Percentiles rank a stretch among this genome's conserved stretches.
phyloP scores from a whole-genome alignment of 345 rosid species.

The Dipteronia sinensis region DNA sequence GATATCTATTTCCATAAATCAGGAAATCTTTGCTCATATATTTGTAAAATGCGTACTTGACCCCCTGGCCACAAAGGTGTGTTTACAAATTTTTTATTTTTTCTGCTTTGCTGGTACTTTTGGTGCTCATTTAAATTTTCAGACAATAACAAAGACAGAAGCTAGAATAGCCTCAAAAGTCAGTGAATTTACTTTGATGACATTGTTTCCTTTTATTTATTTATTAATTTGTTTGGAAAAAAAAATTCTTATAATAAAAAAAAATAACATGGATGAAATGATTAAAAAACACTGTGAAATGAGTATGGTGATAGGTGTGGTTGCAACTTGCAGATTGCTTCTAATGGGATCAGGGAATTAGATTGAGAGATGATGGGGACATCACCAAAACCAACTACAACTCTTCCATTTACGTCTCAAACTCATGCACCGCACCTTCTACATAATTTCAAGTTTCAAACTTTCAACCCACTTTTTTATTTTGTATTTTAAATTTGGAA shows the following conservation, averaged over 20 bases:
- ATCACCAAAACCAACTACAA: slow-evolving; percentile 1
- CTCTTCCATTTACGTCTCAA: background rate
- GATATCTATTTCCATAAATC: too few species aligned
- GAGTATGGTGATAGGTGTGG: background rate
- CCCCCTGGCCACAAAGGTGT: too few species aligned
- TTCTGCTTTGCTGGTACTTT: slow-evolving; percentile 16
- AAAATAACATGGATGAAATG: slow-evolving; percentile 20
- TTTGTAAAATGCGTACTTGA: too few species aligned
- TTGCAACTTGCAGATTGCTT: slow-evolving; percentile 17
- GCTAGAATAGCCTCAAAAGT: background rate
- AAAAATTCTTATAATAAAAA: too few species aligned
- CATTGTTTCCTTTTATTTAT: background rate
- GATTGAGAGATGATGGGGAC: slow-evolving; percentile 22
- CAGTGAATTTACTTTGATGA: background rate
- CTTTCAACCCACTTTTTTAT: background rate
- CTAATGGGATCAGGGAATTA: background rate
- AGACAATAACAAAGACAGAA: background rate
- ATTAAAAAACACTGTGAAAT: slow-evolving; percentile 1
- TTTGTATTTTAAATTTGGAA: background rate
- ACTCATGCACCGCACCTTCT: background rate
- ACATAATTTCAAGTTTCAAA: background rate
- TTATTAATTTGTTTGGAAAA: background rate
- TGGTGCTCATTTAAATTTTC: too few species aligned
- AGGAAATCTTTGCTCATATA: too few species aligned
- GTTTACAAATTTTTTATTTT: background rate